These are phyloP conservation scores for Puccinia triticina DNA, from an alignment of 1,284 basidiomycete species.

Conservation along the genomic window DNA sequence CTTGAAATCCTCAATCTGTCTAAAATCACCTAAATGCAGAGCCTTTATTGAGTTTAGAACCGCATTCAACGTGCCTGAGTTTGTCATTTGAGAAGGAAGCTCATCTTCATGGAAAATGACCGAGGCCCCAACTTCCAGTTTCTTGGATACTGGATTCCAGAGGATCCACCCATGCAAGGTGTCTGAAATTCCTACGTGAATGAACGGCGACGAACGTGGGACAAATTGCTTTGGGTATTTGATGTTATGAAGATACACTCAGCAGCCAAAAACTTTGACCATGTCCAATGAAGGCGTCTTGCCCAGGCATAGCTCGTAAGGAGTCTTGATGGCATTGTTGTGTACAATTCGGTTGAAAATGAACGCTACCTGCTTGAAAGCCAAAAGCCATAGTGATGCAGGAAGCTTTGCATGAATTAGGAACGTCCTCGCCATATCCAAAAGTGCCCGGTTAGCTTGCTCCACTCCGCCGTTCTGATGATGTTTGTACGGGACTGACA, in stretches of 20 bases:
- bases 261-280: neutral
- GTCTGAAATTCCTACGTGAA: neutral
- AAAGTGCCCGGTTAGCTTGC: slow-evolving; percentile 11
- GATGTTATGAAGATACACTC: slow-evolving; percentile 11
- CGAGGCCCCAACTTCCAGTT: neutral
- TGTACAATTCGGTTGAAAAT: slow-evolving; percentile 11
- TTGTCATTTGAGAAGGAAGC: neutral
- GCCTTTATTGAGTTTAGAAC: neutral
- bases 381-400: neutral
- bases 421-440: no score
- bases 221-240: neutral
- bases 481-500: slow-evolving; percentile 14
- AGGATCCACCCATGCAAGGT: slow-evolving; percentile 13
- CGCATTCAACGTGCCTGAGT: neutral
- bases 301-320: neutral
- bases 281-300: neutral
- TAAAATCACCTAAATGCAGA: neutral
- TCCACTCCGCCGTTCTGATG: slow-evolving; percentile 21
- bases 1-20: neutral
- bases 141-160: neutral
- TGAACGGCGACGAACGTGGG: neutral
- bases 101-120: no score
- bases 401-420: neutral
- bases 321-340: neutral
- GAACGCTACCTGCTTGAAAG: neutral